Evolutionary conservation across 2,329 filamentous ascomycete genomes (phyloP).

Genomic region (Aureobasidium namibiae): DNA sequence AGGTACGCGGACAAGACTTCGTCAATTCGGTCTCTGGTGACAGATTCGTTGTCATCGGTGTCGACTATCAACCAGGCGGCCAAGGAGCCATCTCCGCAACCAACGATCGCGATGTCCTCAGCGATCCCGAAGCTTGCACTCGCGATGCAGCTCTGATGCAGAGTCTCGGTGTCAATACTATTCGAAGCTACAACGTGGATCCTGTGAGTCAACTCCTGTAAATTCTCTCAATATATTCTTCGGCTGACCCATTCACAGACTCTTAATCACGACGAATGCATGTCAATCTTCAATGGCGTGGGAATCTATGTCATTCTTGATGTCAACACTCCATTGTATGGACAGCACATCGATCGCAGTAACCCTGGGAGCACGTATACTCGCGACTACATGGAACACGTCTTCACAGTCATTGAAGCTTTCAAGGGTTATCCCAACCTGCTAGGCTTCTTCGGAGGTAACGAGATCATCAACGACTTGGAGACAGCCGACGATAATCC

Average conservation of each 20-base stretch:
- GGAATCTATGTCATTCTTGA: constrained; percentile 61
- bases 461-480: constrained; percentile 58
- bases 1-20: constrained; percentile 53
- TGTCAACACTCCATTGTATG: constrained; percentile 53
- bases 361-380: constrained; percentile 49
- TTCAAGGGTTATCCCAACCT: constrained; percentile 61
- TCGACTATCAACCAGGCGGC: constrained; percentile 59
- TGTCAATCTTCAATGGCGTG: constrained; percentile 53
- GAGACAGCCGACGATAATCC: constrained; percentile 35
- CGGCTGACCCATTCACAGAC: constrained; percentile 13
- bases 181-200: constrained; percentile 57
- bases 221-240: neutral
- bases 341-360: constrained; percentile 48
- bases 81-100: constrained; percentile 48
- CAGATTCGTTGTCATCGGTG: constrained; percentile 54
- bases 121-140: constrained; percentile 48
- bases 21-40: constrained; percentile 50
- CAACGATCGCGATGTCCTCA: constrained; percentile 46
- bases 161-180: constrained; percentile 55
- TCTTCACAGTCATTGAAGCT: constrained; percentile 56
- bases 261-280: constrained; percentile 53
- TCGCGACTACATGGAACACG: constrained; percentile 46
- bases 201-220: constrained; percentile 27
- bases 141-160: constrained; percentile 58
- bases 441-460: constrained; percentile 56